phyloP scores from a whole-genome alignment of 257 asterid species.

The Craterostigma plantagineum region DNA sequence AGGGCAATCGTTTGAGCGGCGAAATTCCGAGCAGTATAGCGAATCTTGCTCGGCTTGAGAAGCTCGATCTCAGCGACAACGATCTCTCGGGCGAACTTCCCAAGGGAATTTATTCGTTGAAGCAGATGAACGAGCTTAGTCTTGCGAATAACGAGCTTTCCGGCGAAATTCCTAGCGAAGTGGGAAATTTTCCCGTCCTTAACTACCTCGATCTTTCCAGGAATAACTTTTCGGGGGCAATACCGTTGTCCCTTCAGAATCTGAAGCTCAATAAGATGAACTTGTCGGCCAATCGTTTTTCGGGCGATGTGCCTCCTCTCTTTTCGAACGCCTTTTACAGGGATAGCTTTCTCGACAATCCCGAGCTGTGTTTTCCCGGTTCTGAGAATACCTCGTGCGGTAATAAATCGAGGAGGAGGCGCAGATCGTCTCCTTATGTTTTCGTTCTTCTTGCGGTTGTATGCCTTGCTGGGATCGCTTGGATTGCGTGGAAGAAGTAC shows the following conservation, averaged over 20 bases:
- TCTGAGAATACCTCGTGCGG: constrained; percentile 29
- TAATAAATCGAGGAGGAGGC: too few relatives aligned
- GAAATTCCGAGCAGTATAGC: constrained; percentile 36
- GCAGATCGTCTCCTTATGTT: constrained; percentile 11
- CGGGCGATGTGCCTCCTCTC: constrained; percentile 46
- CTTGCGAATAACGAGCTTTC: constrained; percentile 38
- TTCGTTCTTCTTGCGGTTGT: constrained; percentile 17
- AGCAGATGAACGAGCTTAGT: constrained; percentile 46
- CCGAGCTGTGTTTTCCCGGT: constrained; percentile 30
- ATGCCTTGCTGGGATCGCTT: constrained; percentile 29
- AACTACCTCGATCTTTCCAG: constrained; percentile 71
- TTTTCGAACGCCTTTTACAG: constrained; percentile 20
- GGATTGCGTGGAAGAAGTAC: constrained; percentile 29
- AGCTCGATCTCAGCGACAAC: constrained; percentile 45
- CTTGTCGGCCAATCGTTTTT: constrained; percentile 39
- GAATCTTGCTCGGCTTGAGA: constrained; percentile 28
- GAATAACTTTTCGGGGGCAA: constrained; percentile 34
- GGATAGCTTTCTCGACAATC: constrained; percentile 59
- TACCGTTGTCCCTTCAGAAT: constrained; percentile 45
- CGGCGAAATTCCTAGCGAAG: constrained; percentile 47
- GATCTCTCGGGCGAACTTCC: constrained; percentile 47
- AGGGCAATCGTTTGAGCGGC: constrained; percentile 32
- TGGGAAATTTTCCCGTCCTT: constrained; percentile 45
- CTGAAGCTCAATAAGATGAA: constrained; percentile 51
- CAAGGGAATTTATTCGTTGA: constrained; percentile 20